A percentile compares a stretch with the other conserved stretches of the same genome.
These are phyloP conservation scores for Helianthus annuus DNA, from an alignment of 129 eudicot genomes.

Conservation along the genomic window DNA sequence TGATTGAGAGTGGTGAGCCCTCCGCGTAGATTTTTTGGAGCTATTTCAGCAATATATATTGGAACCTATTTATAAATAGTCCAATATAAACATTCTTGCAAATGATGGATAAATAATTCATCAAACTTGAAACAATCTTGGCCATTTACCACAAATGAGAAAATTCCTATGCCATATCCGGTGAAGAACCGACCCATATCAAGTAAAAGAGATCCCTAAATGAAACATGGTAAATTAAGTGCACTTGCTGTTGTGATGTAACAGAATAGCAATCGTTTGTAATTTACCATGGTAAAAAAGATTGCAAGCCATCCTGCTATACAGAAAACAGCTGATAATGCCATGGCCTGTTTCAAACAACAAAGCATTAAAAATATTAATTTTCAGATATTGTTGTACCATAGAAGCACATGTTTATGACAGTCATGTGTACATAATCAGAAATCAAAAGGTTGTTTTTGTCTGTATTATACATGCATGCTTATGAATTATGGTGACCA, in stretches of 20 bases:
- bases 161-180: conserved; percentile 82
- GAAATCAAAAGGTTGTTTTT: conserved; percentile 16
- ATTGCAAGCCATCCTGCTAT: conserved; percentile 88
- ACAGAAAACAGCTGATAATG: conserved; percentile 75
- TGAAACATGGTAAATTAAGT: conserved; percentile 1
- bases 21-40: conserved; percentile 87
- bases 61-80: conserved; percentile 57
- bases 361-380: conserved; percentile 9
- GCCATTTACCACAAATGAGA: conserved; percentile 73
- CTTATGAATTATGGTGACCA: neutral
- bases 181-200: conserved; percentile 82
- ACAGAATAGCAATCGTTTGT: neutral
- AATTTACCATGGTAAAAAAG: conserved; percentile 57
- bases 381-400: conserved; percentile 12
- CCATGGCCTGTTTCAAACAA: conserved; percentile 69
- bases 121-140: conserved; percentile 14
- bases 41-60: conserved; percentile 72
- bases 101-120: conserved; percentile 3
- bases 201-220: conserved; percentile 66
- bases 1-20: conserved; percentile 82
- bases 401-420: conserved; percentile 31
- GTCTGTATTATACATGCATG: conserved; percentile 11
- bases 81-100: conserved; percentile 22
- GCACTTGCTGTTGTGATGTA: neutral
- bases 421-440: conserved; percentile 24